Evolutionary conservation across 176 grass and related monocot species (phyloP).

Genomic region (Oropetium thomaeum): DNA sequence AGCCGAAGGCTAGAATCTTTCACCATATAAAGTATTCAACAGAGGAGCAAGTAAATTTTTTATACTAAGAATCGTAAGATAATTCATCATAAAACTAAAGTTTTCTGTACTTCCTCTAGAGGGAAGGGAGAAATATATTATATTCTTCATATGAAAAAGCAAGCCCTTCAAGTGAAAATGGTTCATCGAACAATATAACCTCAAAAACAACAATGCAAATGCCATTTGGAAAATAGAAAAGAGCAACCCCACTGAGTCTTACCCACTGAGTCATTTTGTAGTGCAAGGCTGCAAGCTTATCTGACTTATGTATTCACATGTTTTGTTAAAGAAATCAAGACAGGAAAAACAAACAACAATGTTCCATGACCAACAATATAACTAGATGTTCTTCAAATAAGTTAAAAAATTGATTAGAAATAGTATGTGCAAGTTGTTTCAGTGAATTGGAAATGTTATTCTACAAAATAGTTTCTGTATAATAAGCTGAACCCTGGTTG

Average conservation of each 20-base stretch:
- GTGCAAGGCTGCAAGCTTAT: not conserved
- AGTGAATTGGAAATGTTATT: not conserved
- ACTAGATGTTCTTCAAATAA: not conserved
- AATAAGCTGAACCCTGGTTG: not conserved
- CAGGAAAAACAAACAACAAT: not conserved
- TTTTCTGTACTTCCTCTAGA: not conserved
- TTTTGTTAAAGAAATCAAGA: not conserved
- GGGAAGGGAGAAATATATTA: not conserved
- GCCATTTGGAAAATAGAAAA: conserved; percentile 5
- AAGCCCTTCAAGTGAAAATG: not conserved
- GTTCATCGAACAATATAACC: not conserved
- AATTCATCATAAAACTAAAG: not conserved
- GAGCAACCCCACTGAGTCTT: not conserved
- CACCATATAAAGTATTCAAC: not conserved
- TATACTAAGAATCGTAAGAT: not conserved
- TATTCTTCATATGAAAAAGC: not conserved
- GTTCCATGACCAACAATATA: not conserved
- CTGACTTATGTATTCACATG: not conserved
- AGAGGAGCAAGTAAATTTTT: not conserved
- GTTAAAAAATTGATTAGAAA: conserved; percentile 16
- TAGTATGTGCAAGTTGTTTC: not conserved
- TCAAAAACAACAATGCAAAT: not conserved
- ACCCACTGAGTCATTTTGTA: not conserved
- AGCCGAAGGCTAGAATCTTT: conserved; percentile 3
- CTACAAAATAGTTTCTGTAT: not conserved